A percentile compares a stretch with the other conserved stretches of the same genome.
These are phyloP conservation scores for Nicotiana noctiflora DNA, from an alignment of 257 asterid species.

Conservation along the genomic window DNA sequence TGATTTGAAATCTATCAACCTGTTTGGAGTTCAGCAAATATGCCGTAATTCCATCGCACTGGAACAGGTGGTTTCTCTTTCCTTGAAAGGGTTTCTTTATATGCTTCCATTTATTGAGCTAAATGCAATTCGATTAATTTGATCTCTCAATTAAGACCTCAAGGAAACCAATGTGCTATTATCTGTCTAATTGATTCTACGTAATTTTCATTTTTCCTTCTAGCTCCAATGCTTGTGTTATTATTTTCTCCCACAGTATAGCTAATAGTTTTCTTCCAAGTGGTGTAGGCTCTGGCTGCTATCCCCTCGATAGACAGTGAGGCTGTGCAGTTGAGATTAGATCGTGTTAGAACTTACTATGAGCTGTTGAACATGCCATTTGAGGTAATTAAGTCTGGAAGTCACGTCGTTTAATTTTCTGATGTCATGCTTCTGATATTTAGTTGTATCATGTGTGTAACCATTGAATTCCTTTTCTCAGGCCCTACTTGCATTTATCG, in stretches of 20 bases:
- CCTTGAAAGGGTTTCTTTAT: background rate
- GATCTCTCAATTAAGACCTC: background rate
- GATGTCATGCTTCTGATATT: background rate
- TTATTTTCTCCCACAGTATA: slow-evolving; percentile 4
- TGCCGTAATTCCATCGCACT: slow-evolving; percentile 96
- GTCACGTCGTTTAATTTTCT: background rate
- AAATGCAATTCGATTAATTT: background rate
- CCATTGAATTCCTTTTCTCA: slow-evolving; percentile 25
- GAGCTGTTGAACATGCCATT: slow-evolving; percentile 94
- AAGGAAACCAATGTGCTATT: background rate
- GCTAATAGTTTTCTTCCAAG: slow-evolving; percentile 14
- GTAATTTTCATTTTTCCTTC: background rate
- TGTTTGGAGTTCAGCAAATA: slow-evolving; percentile 97
- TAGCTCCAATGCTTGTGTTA: background rate
- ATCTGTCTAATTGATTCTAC: background rate
- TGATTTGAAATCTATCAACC: slow-evolving; percentile 89
- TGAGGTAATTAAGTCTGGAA: slow-evolving; percentile 53
- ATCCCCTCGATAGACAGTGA: slow-evolving; percentile 80
- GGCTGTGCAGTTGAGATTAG: slow-evolving; percentile 72
- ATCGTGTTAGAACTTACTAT: slow-evolving; percentile 82
- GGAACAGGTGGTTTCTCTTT: slow-evolving; percentile 61
- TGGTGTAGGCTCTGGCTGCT: slow-evolving; percentile 79
- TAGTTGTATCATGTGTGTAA: background rate
- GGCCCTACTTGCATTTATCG: slow-evolving; percentile 88
- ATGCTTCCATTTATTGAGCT: background rate